Conservation (phyloP, 306 rosid species). For the Fragaria vesca region DNA sequence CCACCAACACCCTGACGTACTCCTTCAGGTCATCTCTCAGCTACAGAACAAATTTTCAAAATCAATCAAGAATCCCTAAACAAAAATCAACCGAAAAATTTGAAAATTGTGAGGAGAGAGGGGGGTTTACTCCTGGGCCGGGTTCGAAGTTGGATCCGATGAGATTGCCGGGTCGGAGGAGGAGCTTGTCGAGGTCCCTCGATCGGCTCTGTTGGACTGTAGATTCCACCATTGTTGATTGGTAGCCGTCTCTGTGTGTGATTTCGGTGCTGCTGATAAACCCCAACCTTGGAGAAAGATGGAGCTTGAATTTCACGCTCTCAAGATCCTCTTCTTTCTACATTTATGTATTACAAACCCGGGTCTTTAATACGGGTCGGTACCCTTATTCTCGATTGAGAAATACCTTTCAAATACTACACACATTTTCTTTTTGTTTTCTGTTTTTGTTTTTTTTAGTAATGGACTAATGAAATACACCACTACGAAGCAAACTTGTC, state of each 20-base stretch:
- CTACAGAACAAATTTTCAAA: conserved; percentile 10
- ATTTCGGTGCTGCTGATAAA: neutral
- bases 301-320: neutral
- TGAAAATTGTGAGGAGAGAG: no score
- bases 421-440: no score
- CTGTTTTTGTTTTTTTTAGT: no score
- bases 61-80: no score
- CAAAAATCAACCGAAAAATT: no score
- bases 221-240: conserved; percentile 43
- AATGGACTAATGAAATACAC: no score
- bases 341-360: no score
- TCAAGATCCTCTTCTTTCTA: no score
- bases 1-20: conserved; percentile 70
- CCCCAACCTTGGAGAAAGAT: neutral
- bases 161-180: conserved; percentile 76
- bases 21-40: conserved; percentile 69
- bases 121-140: conserved; percentile 33
- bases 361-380: no score
- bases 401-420: no score
- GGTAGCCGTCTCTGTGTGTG: neutral
- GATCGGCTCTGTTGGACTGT: conserved; percentile 49
- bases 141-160: conserved; percentile 78
- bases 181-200: conserved; percentile 93
- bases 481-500: no score
- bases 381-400: no score